Percentiles rank a stretch among this genome's conserved stretches.
phyloP scores from a whole-genome alignment of 768 basidiomycete genomes.

The Leccinum barrowsii region DNA sequence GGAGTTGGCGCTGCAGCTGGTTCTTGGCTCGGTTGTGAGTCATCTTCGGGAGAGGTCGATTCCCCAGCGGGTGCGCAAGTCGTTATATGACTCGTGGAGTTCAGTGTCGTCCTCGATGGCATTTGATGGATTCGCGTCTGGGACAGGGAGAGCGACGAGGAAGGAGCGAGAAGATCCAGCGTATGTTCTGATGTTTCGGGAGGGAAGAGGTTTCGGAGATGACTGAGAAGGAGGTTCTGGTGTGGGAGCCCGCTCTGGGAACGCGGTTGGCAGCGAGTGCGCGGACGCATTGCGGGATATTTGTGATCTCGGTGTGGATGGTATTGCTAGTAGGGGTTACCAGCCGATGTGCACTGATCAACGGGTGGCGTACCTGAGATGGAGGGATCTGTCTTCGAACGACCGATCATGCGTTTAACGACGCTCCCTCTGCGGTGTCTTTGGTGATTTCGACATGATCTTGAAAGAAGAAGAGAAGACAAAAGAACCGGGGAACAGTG shows the following conservation, averaged over 20 bases:
- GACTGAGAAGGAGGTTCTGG: conserved; percentile 23
- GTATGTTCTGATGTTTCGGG: conserved; percentile 57
- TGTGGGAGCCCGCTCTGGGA: conserved; percentile 25
- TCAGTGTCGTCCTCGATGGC: conserved; percentile 48
- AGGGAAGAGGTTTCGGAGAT: conserved; percentile 19
- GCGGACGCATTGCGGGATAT: conserved; percentile 21
- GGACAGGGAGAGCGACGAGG: conserved; percentile 55
- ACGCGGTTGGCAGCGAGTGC: conserved; percentile 19
- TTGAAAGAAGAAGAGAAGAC: conserved; percentile 1
- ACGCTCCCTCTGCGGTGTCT: conserved; percentile 35
- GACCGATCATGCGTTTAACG: conserved; percentile 68
- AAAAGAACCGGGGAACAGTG: no score
- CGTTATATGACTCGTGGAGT: conserved; percentile 64
- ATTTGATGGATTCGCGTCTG: conserved; percentile 25
- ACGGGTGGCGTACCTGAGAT: conserved; percentile 26
- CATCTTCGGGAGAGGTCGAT: conserved; percentile 76
- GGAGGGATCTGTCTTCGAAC: conserved; percentile 62
- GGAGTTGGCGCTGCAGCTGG: background rate
- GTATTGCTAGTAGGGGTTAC: conserved; percentile 1
- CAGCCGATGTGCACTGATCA: background rate
- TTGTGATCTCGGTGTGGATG: background rate
- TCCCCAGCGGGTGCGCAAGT: conserved; percentile 75
- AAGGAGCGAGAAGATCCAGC: conserved; percentile 79
- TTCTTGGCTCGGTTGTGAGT: conserved; percentile 40
- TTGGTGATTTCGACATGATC: conserved; percentile 15